phyloP scores from a whole-genome alignment of 2,329 filamentous ascomycete species.

The Aphanoascus verrucosus region DNA sequence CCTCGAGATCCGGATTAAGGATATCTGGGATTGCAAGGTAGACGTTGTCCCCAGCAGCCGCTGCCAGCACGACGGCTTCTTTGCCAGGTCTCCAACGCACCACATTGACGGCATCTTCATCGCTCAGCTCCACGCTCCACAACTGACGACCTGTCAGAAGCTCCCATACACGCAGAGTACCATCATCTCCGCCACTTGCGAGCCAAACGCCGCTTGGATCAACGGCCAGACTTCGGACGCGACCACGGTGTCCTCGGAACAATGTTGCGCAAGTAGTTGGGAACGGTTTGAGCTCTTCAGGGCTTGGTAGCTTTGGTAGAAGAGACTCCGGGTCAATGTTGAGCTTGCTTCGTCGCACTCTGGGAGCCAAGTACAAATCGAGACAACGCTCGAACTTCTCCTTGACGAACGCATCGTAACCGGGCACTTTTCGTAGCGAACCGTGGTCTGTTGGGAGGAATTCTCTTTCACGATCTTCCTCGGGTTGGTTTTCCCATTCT shows the following conservation, averaged over 20 bases:
- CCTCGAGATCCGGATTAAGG: conserved; percentile 61
- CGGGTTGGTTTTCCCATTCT: conserved; percentile 68
- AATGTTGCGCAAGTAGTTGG: conserved; percentile 80
- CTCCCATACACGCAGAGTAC: conserved; percentile 83
- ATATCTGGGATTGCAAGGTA: conserved; percentile 71
- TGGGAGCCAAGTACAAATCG: conserved; percentile 87
- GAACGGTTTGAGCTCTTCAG: conserved; percentile 89
- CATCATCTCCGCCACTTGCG: conserved; percentile 89
- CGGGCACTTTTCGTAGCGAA: conserved; percentile 81
- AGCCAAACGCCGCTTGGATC: conserved; percentile 78
- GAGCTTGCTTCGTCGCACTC: conserved; percentile 82
- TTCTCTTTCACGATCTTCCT: conserved; percentile 81
- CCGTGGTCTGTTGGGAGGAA: conserved; percentile 75
- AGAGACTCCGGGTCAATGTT: conserved; percentile 94
- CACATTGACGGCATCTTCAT: conserved; percentile 67
- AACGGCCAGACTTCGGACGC: conserved; percentile 72
- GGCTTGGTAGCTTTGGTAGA: conserved; percentile 82
- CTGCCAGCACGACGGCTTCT: conserved; percentile 70
- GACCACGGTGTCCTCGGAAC: conserved; percentile 78
- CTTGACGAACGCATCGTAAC: conserved; percentile 80
- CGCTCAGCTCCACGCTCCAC: conserved; percentile 70
- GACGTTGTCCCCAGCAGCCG: conserved; percentile 71
- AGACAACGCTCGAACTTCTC: conserved; percentile 93
- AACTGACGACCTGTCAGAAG: conserved; percentile 75
- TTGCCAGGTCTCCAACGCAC: conserved; percentile 82